Conservation (phyloP, 179 eudicot genomes). For the Patellifolia procumbens region DNA sequence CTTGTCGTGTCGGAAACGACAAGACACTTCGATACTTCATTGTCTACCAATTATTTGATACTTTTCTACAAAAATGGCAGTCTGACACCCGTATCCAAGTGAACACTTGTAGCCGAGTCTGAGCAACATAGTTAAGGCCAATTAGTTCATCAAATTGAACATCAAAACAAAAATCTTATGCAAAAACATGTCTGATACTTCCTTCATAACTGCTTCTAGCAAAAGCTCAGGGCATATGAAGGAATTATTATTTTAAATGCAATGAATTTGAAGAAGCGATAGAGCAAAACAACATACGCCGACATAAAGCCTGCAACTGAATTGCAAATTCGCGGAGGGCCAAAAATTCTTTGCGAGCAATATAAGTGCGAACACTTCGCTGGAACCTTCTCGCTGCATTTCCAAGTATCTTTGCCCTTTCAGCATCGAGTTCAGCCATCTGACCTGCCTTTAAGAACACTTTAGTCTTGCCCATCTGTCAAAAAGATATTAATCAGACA, state of each 20-base stretch:
- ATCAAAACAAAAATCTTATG: background rate
- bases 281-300: constrained; percentile 54
- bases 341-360: constrained; percentile 80
- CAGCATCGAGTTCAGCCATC: constrained; percentile 98
- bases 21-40: too few species aligned
- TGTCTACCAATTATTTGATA: too few species aligned
- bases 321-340: constrained; percentile 68
- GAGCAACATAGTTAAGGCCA: too few species aligned
- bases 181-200: background rate
- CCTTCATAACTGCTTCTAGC: background rate
- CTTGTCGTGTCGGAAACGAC: too few species aligned
- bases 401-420: constrained; percentile 84
- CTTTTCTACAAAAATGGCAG: too few species aligned
- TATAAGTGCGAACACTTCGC: constrained; percentile 75
- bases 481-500: constrained; percentile 18
- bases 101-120: too few species aligned
- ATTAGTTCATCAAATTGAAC: too few species aligned
- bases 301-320: constrained; percentile 79
- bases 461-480: constrained; percentile 91
- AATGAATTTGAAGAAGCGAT: background rate
- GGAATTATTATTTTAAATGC: background rate
- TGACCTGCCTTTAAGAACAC: constrained; percentile 99
- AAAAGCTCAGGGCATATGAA: constrained; percentile 4
- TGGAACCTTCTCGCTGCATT: constrained; percentile 87
- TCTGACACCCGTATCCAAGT: too few species aligned